Conservation (phyloP, 768 basidiomycete species). For the Hygrocybe coccinea region DNA sequence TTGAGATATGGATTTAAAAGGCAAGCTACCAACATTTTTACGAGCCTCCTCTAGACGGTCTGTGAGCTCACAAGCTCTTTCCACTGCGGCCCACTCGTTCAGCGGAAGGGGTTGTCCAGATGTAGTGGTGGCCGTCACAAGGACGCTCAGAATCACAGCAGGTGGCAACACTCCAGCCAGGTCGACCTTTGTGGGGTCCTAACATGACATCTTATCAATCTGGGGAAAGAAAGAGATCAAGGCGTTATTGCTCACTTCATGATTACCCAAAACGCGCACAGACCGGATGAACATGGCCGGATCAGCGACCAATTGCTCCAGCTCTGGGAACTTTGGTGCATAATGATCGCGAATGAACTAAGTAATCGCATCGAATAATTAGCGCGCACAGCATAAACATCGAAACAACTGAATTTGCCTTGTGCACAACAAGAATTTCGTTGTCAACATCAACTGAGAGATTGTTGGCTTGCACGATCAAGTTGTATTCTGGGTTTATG, state of each 20-base stretch:
- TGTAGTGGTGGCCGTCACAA: conserved; percentile 91
- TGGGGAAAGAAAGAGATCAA: not conserved
- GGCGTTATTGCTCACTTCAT: conserved; percentile 47
- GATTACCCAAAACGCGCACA: conserved; percentile 83
- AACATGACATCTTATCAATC: conserved; percentile 6
- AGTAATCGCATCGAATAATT: conserved; percentile 2
- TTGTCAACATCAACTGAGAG: conserved; percentile 97
- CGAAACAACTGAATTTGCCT: conserved; percentile 44
- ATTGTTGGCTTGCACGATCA: conserved; percentile 98
- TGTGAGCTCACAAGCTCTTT: conserved; percentile 84
- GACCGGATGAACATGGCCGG: conserved; percentile 89
- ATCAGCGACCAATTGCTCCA: conserved; percentile 91
- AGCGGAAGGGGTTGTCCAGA: conserved; percentile 68
- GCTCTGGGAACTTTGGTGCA: conserved; percentile 88
- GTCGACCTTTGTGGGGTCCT: conserved; percentile 87
- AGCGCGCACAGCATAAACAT: conserved; percentile 6
- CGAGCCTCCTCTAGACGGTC: conserved; percentile 84
- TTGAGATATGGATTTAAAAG: not conserved
- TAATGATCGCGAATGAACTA: conserved; percentile 99
- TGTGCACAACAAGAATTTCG: conserved; percentile 94
- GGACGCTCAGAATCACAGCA: conserved; percentile 92
- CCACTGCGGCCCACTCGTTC: conserved; percentile 73
- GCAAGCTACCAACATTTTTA: conserved; percentile 56
- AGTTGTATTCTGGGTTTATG: conserved; percentile 89
- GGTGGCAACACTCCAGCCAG: conserved; percentile 75